A percentile compares a stretch with the other conserved stretches of the same genome.
Conservation (phyloP, 257 asterid genomes). For the Gynochthodes officinalis region DNA sequence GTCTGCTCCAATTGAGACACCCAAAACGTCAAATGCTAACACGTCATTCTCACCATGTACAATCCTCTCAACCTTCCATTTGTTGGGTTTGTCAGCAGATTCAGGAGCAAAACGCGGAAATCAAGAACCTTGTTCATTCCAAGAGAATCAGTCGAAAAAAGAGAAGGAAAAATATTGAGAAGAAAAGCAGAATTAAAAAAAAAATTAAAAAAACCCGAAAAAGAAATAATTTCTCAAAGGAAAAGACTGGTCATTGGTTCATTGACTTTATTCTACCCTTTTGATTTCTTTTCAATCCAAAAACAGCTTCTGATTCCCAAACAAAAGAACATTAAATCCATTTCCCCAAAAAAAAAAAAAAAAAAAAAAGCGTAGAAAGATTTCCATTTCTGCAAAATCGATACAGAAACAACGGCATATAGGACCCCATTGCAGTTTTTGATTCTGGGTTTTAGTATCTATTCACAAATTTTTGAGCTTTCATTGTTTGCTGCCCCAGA, state of each 20-base stretch:
- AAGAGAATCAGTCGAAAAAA: neutral
- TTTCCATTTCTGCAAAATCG: neutral
- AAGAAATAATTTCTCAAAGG: slow-evolving; percentile 13
- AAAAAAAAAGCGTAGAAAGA: neutral
- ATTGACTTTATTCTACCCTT: slow-evolving; percentile 15
- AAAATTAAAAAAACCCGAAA: neutral
- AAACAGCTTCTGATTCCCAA: slow-evolving; percentile 21
- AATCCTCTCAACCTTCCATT: slow-evolving; percentile 47
- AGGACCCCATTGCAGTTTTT: neutral
- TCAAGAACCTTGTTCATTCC: slow-evolving; percentile 30
- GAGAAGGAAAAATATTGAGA: slow-evolving; percentile 10
- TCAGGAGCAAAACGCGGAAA: slow-evolving; percentile 60
- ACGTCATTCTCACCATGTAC: slow-evolving; percentile 21
- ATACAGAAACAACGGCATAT: neutral
- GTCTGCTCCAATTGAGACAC: slow-evolving; percentile 9
- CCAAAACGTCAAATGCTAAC: neutral
- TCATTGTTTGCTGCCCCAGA: slow-evolving; percentile 13
- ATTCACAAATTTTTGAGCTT: slow-evolving; percentile 12
- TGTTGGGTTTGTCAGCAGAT: slow-evolving; percentile 59
- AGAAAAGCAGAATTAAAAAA: neutral
- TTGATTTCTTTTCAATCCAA: slow-evolving; percentile 38
- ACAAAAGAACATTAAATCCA: neutral
- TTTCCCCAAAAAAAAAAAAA: slow-evolving; percentile 15
- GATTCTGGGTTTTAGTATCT: slow-evolving; percentile 12
- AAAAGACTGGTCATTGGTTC: slow-evolving; percentile 23